Conservation (phyloP, 805 yeast genomes). For the Wickerhamiella occidentalis region DNA sequence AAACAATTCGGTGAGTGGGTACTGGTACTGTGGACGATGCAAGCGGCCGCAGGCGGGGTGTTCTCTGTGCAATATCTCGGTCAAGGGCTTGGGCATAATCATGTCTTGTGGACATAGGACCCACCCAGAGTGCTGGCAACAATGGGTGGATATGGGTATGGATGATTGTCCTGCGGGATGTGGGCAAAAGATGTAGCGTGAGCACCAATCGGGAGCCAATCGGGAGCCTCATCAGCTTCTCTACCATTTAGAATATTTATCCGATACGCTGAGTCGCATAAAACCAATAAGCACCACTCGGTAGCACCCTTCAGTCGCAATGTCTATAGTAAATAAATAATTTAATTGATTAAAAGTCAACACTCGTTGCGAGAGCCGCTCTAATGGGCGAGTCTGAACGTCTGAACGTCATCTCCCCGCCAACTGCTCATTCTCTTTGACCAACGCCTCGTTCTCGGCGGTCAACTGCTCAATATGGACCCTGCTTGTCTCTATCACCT, state of each 20-base stretch:
- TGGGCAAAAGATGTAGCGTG: constrained; percentile 24
- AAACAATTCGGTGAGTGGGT: constrained; percentile 41
- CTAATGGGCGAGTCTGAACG: too few species aligned
- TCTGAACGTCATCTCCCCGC: too few species aligned
- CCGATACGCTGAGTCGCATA: too few species aligned
- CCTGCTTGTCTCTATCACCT: constrained; percentile 7
- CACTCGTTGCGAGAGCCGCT: too few species aligned
- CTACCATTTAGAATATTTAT: too few species aligned
- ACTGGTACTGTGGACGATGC: constrained; percentile 79
- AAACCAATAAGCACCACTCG: too few species aligned
- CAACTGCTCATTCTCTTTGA: constrained; percentile 2
- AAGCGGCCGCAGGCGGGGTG: constrained; percentile 51
- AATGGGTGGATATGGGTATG: constrained; percentile 63
- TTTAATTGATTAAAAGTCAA: too few species aligned
- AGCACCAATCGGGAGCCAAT: too few species aligned
- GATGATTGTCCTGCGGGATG: constrained; percentile 75
- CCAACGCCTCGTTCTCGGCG: constrained; percentile 3
- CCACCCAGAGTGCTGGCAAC: constrained; percentile 65
- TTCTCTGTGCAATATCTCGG: constrained; percentile 62
- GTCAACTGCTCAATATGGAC: constrained; percentile 7
- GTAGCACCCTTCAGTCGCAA: too few species aligned
- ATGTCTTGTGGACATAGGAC: constrained; percentile 78
- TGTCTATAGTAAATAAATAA: neutral
- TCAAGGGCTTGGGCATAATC: constrained; percentile 54
- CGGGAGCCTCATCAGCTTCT: too few species aligned